Evolutionary conservation across 108 stramenopile species (phyloP).

Genomic region (Nitzschia inconspicua): DNA sequence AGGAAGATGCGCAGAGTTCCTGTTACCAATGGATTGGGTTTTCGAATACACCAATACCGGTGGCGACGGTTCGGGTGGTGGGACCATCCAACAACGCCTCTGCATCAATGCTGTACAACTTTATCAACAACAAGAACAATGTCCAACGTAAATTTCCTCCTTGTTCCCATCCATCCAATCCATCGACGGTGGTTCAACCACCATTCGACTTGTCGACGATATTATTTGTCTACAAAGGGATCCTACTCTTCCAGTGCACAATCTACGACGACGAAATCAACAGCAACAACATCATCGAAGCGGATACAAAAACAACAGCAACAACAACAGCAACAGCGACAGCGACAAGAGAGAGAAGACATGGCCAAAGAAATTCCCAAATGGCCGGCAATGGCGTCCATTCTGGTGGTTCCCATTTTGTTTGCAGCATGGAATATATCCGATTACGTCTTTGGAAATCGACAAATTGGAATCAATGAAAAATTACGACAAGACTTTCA

Average conservation of each 20-base stretch:
- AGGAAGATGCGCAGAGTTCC: too few species aligned
- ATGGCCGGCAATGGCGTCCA: constrained; percentile 4
- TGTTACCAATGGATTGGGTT: too few species aligned
- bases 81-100: too few species aligned
- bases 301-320: neutral
- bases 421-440: constrained; percentile 11
- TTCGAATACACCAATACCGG: too few species aligned
- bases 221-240: too few species aligned
- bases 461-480: constrained; percentile 1
- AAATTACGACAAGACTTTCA: neutral
- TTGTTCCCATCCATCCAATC: neutral
- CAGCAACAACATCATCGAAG: neutral
- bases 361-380: neutral
- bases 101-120: too few species aligned
- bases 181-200: neutral
- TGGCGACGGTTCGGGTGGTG: too few species aligned
- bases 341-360: neutral
- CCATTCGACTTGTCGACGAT: too few species aligned
- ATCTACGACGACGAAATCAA: neutral
- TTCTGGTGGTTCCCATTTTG: constrained; percentile 6
- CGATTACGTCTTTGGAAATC: constrained; percentile 11
- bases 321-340: neutral
- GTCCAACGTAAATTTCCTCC: too few species aligned
- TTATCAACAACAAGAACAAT: too few species aligned
- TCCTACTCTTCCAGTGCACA: neutral